A percentile compares a stretch with the other conserved stretches of the same genome.
Conservation (phyloP, 805 yeast genomes). For the Zygoascus biomembranicola region DNA sequence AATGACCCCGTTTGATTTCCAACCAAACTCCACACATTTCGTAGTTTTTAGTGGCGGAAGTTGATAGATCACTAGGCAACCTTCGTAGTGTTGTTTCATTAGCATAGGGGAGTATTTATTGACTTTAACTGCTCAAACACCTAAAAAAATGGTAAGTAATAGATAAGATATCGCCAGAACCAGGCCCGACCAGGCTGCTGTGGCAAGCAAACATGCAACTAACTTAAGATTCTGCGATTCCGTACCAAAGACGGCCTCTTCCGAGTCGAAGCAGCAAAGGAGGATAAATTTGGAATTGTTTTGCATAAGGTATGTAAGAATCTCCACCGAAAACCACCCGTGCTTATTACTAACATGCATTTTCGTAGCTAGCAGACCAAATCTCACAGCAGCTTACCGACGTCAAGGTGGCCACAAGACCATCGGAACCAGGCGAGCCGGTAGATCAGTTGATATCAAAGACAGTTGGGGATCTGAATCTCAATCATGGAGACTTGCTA, state of each 20-base stretch:
- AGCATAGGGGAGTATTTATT: neutral
- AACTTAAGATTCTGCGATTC: constrained; percentile 57
- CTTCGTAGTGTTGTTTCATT: neutral
- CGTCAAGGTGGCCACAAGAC: constrained; percentile 37
- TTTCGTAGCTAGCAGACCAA: neutral
- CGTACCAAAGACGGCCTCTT: constrained; percentile 79
- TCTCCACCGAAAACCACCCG: neutral
- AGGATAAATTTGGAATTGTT: constrained; percentile 37
- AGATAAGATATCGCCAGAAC: no score
- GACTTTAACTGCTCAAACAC: no score
- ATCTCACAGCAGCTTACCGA: constrained; percentile 2
- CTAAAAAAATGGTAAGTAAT: no score
- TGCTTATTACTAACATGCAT: neutral
- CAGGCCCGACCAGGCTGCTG: neutral
- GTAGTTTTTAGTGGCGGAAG: no score
- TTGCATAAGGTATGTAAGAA: constrained; percentile 25
- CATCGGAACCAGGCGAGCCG: constrained; percentile 36
- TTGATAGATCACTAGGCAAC: no score
- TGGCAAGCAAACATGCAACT: neutral
- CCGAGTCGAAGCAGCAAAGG: constrained; percentile 47
- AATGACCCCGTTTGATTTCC: no score
- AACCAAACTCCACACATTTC: no score
- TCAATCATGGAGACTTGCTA: constrained; percentile 51
- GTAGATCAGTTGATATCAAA: constrained; percentile 33
- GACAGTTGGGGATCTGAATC: constrained; percentile 28